Percentiles rank a stretch among this genome's conserved stretches.
Conservation (phyloP, 2,329 filamentous ascomycete species). For the Fusarium virguliforme region DNA sequence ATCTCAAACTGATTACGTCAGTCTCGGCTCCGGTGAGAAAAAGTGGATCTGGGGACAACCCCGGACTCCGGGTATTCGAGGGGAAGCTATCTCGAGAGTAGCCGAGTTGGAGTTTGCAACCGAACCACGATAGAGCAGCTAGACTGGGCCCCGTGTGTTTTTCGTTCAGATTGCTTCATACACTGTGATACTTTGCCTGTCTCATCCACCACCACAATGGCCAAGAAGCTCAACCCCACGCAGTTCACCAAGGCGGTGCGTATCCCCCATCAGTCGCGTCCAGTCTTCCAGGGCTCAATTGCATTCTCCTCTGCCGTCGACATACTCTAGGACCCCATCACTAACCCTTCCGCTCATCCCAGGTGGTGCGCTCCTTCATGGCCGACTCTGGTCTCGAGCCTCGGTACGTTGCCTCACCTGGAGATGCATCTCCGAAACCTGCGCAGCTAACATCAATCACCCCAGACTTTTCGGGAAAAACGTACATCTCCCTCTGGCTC, state of each 20-base stretch:
- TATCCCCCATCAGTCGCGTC: conserved; percentile 13
- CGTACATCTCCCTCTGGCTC: conserved; percentile 19
- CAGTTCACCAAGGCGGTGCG: conserved; percentile 57
- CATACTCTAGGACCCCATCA: accelerated
- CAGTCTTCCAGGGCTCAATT: not conserved
- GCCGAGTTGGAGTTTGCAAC: conserved; percentile 8
- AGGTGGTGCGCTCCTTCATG: conserved; percentile 91
- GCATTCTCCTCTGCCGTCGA: accelerated
- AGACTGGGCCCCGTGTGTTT: accelerated
- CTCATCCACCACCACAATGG: conserved; percentile 44
- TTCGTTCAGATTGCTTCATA: not conserved
- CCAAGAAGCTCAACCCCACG: conserved; percentile 55
- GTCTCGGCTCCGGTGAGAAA: not conserved
- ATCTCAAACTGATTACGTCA: conserved; percentile 35
- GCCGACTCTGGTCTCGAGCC: conserved; percentile 90
- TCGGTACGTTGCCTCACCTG: conserved; percentile 70
- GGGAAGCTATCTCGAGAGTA: conserved; percentile 13
- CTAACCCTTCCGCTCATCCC: not conserved
- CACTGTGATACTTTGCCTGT: not conserved
- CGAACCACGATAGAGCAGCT: not conserved
- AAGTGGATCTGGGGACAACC: conserved; percentile 14
- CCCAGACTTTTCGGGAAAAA: conserved; percentile 53
- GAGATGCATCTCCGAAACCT: accelerated
- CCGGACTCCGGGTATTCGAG: conserved; percentile 16
- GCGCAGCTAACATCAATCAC: conserved; percentile 4